Percentiles rank a stretch among this genome's conserved stretches.
Conservation (phyloP, 2,329 filamentous ascomycete genomes). For the Daldinia eschscholtzii region DNA sequence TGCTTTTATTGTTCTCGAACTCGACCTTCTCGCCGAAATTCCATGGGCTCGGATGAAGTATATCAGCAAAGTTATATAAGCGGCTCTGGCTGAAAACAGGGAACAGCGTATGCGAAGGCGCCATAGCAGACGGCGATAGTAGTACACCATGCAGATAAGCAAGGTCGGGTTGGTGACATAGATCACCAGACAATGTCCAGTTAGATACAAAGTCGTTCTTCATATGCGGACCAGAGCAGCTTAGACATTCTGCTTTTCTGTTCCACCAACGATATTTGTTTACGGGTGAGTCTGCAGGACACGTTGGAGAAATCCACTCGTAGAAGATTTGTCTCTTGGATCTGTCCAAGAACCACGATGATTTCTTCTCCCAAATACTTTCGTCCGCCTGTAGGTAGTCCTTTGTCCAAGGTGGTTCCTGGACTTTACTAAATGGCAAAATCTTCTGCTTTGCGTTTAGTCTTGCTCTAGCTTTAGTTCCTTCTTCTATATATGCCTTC, state of each 20-base stretch:
- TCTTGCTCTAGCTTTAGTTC: slow-evolving; percentile 41
- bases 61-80: slow-evolving; percentile 66
- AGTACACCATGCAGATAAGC: slow-evolving; percentile 66
- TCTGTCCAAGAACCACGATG: slow-evolving; percentile 46
- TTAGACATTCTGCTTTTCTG: slow-evolving; percentile 51
- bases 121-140: slow-evolving; percentile 59
- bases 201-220: slow-evolving; percentile 58
- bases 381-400: slow-evolving; percentile 46
- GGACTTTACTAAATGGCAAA: slow-evolving; percentile 42
- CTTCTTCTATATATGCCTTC: slow-evolving; percentile 53
- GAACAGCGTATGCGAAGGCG: slow-evolving; percentile 60
- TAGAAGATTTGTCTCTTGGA: slow-evolving; percentile 54
- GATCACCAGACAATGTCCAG: slow-evolving; percentile 57
- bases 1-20: slow-evolving; percentile 57
- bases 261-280: slow-evolving; percentile 58
- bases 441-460: slow-evolving; percentile 46
- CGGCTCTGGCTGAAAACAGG: slow-evolving; percentile 70
- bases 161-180: slow-evolving; percentile 64
- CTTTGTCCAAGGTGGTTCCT: slow-evolving; percentile 45
- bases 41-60: slow-evolving; percentile 59
- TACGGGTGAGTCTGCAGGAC: slow-evolving; percentile 61
- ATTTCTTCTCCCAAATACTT: slow-evolving; percentile 44
- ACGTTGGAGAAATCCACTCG: slow-evolving; percentile 56
- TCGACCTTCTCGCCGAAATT: slow-evolving; percentile 56
- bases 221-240: slow-evolving; percentile 56